Base-by-base conservation (phyloP, 768 basidiomycete genomes). In the button mushroom (Agaricus bisporus) region DNA sequence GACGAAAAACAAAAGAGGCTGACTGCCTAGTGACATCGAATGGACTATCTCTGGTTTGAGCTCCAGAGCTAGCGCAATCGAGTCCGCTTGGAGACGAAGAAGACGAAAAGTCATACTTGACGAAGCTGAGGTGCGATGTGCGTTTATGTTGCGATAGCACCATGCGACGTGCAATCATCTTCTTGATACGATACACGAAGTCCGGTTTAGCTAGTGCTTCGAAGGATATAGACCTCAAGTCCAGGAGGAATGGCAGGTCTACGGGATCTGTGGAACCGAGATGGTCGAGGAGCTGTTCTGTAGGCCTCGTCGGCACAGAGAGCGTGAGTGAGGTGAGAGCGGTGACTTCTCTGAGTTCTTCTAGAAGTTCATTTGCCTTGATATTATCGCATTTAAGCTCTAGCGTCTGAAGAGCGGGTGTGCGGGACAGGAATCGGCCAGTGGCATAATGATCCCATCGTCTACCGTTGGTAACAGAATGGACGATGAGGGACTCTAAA, bases 361-460 rank as follows among this genome's bases (percentile, higher is more conserved):
- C 53, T 32, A 54, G 22, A 15, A 54, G 41, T 14, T 54, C 53
- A 17, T 42, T 54, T 10, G 53, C 39, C 17, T 43, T 48, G 53
- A 54, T 54, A 15, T 41, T 54, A 32, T 54, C 53, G n/a, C 53
- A 54, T 35, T 43, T 54, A 11, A 54, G 29, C 15, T 54, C 53
- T 26, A 56, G n/a, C 32, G 18, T 17, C 46, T 56, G 43, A 5
- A 56, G 42, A 35, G 25, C 38, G 41, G 56, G 56, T 15, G 49
- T 20, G 41, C 50, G 49, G 9, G 56, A 56, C 18, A 56, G n/a
- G 25, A 56, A 56, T 29, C 51, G 49, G 3, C 46, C 56, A 18
- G 41, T 29, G 25, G 56, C 22, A n/a, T 56, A 51, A 36, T 56
- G 49, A 52, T 56, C 56, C 56, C 56, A 56, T 32, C 42, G 49